Evolutionary conservation across 129 eudicot genomes (phyloP).

Genomic region (Saussurea involucrata): DNA sequence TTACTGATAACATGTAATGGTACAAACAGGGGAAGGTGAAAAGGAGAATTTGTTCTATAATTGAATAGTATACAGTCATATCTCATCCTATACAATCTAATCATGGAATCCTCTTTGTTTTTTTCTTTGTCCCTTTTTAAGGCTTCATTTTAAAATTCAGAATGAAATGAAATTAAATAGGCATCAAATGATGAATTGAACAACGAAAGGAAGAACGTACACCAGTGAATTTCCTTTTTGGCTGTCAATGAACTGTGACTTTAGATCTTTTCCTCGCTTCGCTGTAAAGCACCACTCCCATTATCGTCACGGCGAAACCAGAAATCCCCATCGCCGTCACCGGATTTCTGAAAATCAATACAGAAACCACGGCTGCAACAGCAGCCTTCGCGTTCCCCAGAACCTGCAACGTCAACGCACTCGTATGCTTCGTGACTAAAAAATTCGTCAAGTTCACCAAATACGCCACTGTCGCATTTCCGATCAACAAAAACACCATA

Average conservation of each 20-base stretch:
- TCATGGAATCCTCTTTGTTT: slow-evolving; percentile 14
- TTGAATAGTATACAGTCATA: slow-evolving; percentile 18
- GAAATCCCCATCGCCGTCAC: slow-evolving; percentile 74
- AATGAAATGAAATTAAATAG: slow-evolving; percentile 24
- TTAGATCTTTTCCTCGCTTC: slow-evolving; percentile 73
- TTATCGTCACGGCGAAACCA: slow-evolving; percentile 61
- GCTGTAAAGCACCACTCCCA: slow-evolving; percentile 77
- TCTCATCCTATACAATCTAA: slow-evolving; percentile 45
- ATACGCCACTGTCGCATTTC: slow-evolving; percentile 68
- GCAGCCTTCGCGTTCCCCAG: slow-evolving; percentile 75
- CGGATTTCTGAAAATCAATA: slow-evolving; percentile 65
- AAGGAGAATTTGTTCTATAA: neutral
- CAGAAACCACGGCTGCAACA: slow-evolving; percentile 64
- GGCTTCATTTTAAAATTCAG: slow-evolving; percentile 10
- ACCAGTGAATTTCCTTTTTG: neutral
- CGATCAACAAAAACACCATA: slow-evolving; percentile 55
- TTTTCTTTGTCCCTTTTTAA: neutral
- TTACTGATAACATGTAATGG: slow-evolving; percentile 1
- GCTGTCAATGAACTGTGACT: slow-evolving; percentile 58
- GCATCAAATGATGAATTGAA: slow-evolving; percentile 23
- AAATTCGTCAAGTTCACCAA: slow-evolving; percentile 65
- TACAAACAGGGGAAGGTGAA: slow-evolving; percentile 7
- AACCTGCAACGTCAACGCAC: slow-evolving; percentile 72
- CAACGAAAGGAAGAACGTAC: slow-evolving; percentile 14
- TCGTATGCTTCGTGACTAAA: slow-evolving; percentile 67